These are phyloP conservation scores for Trichomonas vaginalis DNA, from an alignment of 208 protist genomes.

Conservation along the genomic window DNA sequence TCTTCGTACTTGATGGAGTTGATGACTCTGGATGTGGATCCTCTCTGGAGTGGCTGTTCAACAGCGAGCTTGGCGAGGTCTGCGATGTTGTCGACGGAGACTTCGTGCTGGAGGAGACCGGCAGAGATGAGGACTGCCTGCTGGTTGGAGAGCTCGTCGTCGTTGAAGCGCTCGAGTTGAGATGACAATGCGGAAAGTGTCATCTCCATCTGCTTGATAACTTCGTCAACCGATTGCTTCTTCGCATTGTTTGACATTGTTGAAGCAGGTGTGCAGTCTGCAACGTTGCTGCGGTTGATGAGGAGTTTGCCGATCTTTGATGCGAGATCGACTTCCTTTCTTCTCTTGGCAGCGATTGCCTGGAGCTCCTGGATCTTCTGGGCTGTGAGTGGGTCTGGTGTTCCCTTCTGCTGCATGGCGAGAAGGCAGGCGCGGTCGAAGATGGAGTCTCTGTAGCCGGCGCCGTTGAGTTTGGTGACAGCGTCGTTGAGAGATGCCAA, in stretches of 20 bases:
- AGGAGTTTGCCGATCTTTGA: not conserved
- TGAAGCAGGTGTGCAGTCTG: not conserved
- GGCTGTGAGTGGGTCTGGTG: not conserved
- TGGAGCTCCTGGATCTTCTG: not conserved
- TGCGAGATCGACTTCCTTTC: not conserved
- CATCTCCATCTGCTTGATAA: not conserved
- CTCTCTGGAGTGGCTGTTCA: not conserved
- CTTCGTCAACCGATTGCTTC: not conserved
- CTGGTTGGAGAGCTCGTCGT: not conserved
- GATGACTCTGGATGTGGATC: not conserved
- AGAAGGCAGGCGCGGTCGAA: not conserved
- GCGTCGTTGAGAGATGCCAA: not conserved
- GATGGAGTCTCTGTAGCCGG: not conserved
- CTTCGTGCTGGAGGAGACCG: not conserved
- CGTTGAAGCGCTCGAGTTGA: not conserved
- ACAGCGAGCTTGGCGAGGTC: not conserved
- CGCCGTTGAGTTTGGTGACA: not conserved
- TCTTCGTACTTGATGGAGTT: not conserved
- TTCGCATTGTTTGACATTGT: not conserved
- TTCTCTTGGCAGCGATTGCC: not conserved
- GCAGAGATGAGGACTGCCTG: not conserved
- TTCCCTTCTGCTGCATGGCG: not conserved
- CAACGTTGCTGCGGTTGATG: not conserved
- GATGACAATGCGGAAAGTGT: not conserved
- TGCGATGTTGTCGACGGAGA: not conserved